Conservation (phyloP, 2,329 filamentous ascomycete species). For the Penicillium capsulatum region DNA sequence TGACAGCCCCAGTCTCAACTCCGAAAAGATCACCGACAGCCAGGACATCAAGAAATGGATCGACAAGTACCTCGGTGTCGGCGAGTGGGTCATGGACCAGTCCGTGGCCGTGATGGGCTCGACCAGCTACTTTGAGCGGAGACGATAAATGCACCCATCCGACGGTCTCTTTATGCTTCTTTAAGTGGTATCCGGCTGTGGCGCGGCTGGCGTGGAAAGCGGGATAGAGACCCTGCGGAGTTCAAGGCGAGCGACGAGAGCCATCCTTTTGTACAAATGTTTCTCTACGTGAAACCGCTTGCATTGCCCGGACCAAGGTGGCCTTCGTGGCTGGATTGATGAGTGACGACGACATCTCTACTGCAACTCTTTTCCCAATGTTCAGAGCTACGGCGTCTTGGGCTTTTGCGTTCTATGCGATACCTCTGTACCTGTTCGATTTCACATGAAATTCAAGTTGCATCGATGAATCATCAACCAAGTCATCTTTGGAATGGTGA, state of each 20-base stretch:
- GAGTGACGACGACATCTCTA: conserved; percentile 18
- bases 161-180: no score
- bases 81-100: conserved; percentile 98
- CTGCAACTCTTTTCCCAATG: conserved; percentile 11
- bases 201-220: no score
- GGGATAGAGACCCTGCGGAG: neutral
- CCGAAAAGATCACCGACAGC: conserved; percentile 77
- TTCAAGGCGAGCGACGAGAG: neutral
- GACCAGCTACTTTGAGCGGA: conserved; percentile 87
- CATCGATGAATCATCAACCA: no score
- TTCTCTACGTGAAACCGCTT: neutral
- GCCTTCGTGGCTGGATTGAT: conserved; percentile 14
- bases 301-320: neutral
- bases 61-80: conserved; percentile 86
- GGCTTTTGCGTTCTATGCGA: conserved; percentile 15
- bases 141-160: conserved; percentile 56
- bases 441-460: conserved; percentile 9
- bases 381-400: conserved; percentile 19
- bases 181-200: no score
- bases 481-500: no score
- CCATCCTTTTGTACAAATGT: neutral
- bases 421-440: conserved; percentile 17
- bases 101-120: conserved; percentile 86
- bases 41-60: conserved; percentile 84
- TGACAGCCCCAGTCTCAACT: conserved; percentile 69